Base-by-base conservation (phyloP, 768 basidiomycete genomes). In the Pluteus cervinus region DNA sequence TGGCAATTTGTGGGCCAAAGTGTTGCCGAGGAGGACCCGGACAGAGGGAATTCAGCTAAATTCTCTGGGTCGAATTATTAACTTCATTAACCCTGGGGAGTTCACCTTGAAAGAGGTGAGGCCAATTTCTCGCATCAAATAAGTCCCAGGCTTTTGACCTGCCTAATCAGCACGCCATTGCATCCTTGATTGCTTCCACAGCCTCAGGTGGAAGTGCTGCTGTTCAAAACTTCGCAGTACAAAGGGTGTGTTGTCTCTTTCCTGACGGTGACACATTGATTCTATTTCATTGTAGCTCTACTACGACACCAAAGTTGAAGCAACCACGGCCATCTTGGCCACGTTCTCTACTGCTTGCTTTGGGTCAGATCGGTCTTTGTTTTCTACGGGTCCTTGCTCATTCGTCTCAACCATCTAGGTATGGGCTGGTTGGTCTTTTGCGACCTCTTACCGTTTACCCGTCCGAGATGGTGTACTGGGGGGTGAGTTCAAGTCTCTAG, bases 301-400 rank as follows among this genome's bases (percentile, higher is more conserved):
- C 50, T 82, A 80, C 49, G 60, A 74, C 42, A 74, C 73, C 4
- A 57, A 75, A 23, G 72, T 79, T 3, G 60, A 64, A 30, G 71
- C 75, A 1, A 62, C 69, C 0, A 76, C 75, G 2, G 76, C 76
- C 5, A 58, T 79, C 21, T 66, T 82, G 7, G 73, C 75, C 0
- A 79, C 76, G 0, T 79, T 79, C 54, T 79, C 76, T 2, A 77
- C 77, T 0, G 74, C 73, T 4, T 75, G 74, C 50, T 79, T 81
- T 53, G 76, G 75, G 69, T 77, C 44, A 38, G 65, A 43, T 10
- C 1, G 16, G 12, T 15, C n/a, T n/a, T n/a, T n/a, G n/a, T n/a
- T 20, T 14, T 33, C 31, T 24, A 14, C 11, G 22, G 26, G 5
- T 2, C 7, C 33, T 15, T 7, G 15, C 18, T 4, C 25, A 20